Evolutionary conservation across 129 eudicot genomes (phyloP), one percentile per base, ranked within the genome.

Genomic region (Heracleum sosnowskyi): DNA sequence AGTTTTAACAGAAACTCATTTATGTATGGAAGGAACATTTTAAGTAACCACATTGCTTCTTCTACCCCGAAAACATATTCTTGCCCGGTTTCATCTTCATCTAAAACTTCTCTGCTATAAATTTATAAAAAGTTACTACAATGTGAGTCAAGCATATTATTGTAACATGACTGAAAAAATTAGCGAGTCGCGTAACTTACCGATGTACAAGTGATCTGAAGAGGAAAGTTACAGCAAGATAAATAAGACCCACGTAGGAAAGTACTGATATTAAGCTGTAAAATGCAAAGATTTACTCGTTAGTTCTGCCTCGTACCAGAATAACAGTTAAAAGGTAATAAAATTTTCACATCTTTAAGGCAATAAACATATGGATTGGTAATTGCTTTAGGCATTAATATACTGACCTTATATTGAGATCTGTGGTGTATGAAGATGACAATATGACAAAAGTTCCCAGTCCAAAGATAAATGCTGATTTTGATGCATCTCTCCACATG

Each of bases 401-500:
- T 37, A 15, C 31, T 81, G 34, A 88, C 98, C 98, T 89, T 85
- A 91, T 86, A 79, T 91, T 89, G 77, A 93, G 90, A 86, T 93
- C 93, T 66, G 83, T 84, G 5, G 98, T 88, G 85, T 86, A 93
- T n/a, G 98, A 93, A 49, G 96, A 89, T 77, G 98, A 93, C 55
- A 91, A 60, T 66, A 91, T 88, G 26, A 86, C 64, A 88, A 93
- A 93, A 72, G 93, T 84, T 37, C 98, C 98, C 34, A 91, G 55
- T 55, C 98, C 98, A 84, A 93, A 93, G 20, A 89, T 47, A 28
- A 93, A 85, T 85, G 97, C 93, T 69, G 98, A 86, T 85, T 85
- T 93, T 77, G 98, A 89, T 79, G 75, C 96, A 82, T 93, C 96
- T 76, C 75, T 91, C 98, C 98, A 93, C 97, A 93, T 91, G 41